These are phyloP conservation scores for Physcomitrellopsis africana DNA, from an alignment of 225 moss, liverwort and hornwort genomes.

Conservation along the genomic window DNA sequence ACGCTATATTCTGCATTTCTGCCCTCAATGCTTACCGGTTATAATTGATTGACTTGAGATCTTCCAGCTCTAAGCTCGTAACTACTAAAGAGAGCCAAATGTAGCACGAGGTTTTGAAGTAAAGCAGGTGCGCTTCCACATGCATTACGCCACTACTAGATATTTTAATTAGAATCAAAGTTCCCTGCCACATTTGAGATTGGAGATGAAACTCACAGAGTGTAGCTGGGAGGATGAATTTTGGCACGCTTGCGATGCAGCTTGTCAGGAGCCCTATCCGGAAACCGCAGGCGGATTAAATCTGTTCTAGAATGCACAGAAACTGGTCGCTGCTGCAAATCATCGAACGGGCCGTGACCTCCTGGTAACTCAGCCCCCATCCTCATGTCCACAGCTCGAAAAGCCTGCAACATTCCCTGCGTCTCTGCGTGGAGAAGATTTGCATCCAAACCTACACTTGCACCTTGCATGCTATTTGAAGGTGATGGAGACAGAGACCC, in stretches of 20 bases:
- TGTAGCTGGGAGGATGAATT: conserved; percentile 30
- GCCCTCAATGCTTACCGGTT: too few relatives aligned
- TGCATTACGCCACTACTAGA: background rate
- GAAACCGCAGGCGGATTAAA: conserved; percentile 34
- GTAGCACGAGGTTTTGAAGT: background rate
- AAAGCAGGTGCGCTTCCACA: background rate
- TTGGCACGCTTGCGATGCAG: conserved; percentile 44
- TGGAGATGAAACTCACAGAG: conserved; percentile 22
- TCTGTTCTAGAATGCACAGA: conserved; percentile 37
- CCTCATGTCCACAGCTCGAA: conserved; percentile 29
- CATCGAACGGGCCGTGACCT: conserved; percentile 11
- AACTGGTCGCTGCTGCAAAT: conserved; percentile 19
- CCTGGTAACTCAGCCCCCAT: conserved; percentile 20
- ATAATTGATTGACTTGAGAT: too few relatives aligned
- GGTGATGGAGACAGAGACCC: conserved; percentile 15
- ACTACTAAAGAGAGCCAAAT: too few relatives aligned
- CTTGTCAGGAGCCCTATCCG: conserved; percentile 38
- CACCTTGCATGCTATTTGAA: conserved; percentile 19
- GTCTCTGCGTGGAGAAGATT: conserved; percentile 31
- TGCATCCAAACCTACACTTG: conserved; percentile 28
- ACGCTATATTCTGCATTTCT: background rate
- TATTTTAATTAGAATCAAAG: conserved; percentile 1
- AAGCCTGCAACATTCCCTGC: conserved; percentile 36
- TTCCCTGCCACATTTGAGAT: conserved; percentile 7
- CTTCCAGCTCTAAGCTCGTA: too few relatives aligned